Evolutionary conservation across 129 eudicot genomes (phyloP).

Genomic region (Centrapalus pauciflorus): DNA sequence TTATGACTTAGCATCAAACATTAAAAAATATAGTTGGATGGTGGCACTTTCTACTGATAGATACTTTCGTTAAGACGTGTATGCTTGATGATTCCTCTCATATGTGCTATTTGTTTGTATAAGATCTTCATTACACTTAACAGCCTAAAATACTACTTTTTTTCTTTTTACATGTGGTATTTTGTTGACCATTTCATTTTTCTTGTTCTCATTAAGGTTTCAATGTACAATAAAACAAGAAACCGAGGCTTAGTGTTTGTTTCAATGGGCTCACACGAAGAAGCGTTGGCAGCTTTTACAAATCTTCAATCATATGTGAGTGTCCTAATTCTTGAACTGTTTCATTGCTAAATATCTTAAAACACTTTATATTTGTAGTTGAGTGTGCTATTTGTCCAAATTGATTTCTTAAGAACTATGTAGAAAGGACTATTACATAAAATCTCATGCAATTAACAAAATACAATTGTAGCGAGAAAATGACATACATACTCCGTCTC

Average conservation of each 20-base stretch:
- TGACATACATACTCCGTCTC: background rate
- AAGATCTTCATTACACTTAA: background rate
- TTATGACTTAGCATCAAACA: no score
- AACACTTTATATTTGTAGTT: background rate
- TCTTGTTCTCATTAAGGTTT: slow-evolving; percentile 38
- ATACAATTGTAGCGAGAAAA: background rate
- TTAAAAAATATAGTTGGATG: no score
- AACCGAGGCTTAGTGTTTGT: slow-evolving; percentile 89
- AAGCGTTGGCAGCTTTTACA: slow-evolving; percentile 68
- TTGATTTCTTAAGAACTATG: slow-evolving; percentile 1
- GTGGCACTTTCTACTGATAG: no score
- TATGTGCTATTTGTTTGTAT: background rate
- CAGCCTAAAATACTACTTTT: background rate
- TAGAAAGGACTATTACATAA: background rate
- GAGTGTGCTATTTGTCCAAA: background rate
- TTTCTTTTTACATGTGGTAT: slow-evolving; percentile 6
- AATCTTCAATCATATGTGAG: slow-evolving; percentile 78
- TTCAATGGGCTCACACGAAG: slow-evolving; percentile 79
- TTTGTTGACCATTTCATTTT: slow-evolving; percentile 5
- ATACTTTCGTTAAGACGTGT: no score
- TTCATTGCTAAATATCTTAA: background rate
- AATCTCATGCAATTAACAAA: background rate
- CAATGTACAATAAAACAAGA: slow-evolving; percentile 75
- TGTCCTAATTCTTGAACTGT: slow-evolving; percentile 9
- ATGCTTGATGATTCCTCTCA: background rate